Percentiles rank a stretch among this genome's conserved stretches.
Conservation (phyloP, 352 stramenopile species). For the Peronospora farinosa region DNA sequence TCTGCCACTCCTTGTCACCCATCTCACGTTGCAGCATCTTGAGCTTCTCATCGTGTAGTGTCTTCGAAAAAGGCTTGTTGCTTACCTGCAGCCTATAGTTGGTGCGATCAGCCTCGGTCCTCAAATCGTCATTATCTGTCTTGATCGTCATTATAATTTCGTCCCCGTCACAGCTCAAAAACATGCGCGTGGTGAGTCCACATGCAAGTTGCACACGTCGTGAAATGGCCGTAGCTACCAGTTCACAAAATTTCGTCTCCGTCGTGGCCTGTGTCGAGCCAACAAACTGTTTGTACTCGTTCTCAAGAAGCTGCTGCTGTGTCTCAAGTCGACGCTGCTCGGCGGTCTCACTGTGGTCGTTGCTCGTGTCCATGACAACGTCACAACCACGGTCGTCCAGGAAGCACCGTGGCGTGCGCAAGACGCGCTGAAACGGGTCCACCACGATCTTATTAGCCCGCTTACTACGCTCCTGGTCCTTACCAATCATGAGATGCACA, state of each 20-base stretch:
- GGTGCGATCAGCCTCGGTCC: constrained; percentile 60
- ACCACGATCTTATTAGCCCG: constrained; percentile 41
- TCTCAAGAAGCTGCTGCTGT: constrained; percentile 40
- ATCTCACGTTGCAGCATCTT: constrained; percentile 43
- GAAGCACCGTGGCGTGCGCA: constrained; percentile 65
- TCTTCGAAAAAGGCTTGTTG: constrained; percentile 62
- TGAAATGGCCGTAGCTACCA: constrained; percentile 54
- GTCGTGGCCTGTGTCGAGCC: constrained; percentile 40
- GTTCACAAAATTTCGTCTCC: constrained; percentile 59
- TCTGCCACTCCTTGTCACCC: constrained; percentile 38
- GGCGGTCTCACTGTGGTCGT: constrained; percentile 45
- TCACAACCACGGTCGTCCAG: constrained; percentile 54
- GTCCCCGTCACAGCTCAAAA: constrained; percentile 61
- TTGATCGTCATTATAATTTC: constrained; percentile 84
- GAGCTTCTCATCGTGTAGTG: constrained; percentile 52
- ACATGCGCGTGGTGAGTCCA: constrained; percentile 75
- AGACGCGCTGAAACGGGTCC: constrained; percentile 63
- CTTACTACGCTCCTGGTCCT: constrained; percentile 40
- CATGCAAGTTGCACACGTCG: constrained; percentile 70
- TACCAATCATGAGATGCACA: constrained; percentile 61
- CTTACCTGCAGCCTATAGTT: constrained; percentile 69
- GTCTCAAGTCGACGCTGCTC: constrained; percentile 38
- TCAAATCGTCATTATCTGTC: constrained; percentile 67
- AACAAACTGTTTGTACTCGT: constrained; percentile 55
- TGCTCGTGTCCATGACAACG: constrained; percentile 30